Conservation (phyloP, 139 green algal genomes). For the Closterium sp. region DNA sequence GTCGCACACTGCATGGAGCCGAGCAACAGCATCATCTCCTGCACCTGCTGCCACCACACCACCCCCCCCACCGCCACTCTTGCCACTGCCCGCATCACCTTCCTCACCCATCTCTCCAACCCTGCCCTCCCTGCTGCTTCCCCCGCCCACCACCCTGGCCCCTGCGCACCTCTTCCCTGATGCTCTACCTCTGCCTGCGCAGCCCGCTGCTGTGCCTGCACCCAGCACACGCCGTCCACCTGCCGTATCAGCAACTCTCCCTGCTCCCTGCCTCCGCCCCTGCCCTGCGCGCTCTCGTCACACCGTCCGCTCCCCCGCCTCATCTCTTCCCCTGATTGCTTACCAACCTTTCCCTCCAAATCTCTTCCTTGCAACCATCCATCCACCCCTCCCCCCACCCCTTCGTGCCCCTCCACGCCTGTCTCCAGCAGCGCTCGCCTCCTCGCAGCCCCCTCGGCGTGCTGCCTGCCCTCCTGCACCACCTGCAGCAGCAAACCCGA, state of each 20-base stretch:
- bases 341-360: too few relatives aligned
- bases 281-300: not conserved
- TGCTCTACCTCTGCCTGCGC: not conserved
- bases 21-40: not conserved
- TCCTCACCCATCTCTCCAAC: not conserved
- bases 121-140: not conserved
- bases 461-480: not conserved
- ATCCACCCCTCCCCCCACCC: not conserved
- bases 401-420: not conserved
- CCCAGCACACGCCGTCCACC: not conserved
- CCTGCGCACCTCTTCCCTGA: not conserved
- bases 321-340: not conserved
- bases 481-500: not conserved
- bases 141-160: not conserved
- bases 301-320: too few relatives aligned
- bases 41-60: not conserved
- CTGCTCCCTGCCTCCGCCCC: not conserved
- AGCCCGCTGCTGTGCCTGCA: not conserved
- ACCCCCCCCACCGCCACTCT: not conserved
- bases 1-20: not conserved
- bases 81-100: not conserved
- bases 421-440: not conserved
- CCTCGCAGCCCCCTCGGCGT: not conserved
- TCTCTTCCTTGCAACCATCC: not conserved
- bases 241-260: not conserved